Base-by-base conservation (phyloP, 495 filamentous ascomycete species). In the Penicillium canariense region DNA sequence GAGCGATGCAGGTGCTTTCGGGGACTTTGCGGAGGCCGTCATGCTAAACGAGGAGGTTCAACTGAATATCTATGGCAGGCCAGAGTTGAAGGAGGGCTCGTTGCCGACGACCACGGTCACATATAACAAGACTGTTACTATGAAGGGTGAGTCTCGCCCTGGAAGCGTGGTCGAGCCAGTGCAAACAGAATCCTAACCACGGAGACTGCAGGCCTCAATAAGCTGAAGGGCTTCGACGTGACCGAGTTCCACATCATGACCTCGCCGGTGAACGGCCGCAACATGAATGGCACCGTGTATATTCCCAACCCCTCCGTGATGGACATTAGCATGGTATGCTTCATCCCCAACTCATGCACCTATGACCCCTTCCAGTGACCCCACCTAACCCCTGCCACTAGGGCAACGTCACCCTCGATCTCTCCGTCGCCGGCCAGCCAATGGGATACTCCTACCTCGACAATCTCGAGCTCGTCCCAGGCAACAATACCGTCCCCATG, bases 261-360 rank as follows among this genome's bases (percentile, higher is more conserved):
- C 46, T 55, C 59, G 12, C 32, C 63, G 6, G 62, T 73, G 28
- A 70, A 77, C 47, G 76, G 77, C 46, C 74, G 78, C 46, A 90
- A 91, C 70, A 80, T 89, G 74, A 71, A 78, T 28, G 88, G 82
- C 59, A 78, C 71, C 4, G 79, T 82, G 31, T 72, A 62, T 48
- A 87, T 93, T 32, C 88, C 88, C 52, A 93, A 93, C 63, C 81
- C 79, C 5, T 84, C 87, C 3, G 68, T 84, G 47, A 72, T 89
- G 67, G 82, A 81, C 5, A 71, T 92, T 42, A 66, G 74, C 17
- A 76, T 90, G 68, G 86, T 87, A 76, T 58, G 56, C 30, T 10
- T 14, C 35, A 46, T 17, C 18, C 5, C 44, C 14, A 14, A 5
- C n/a, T n/a, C n/a, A n/a, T n/a, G n/a, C n/a, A n/a, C n/a, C n/a